Conservation (phyloP, 495 filamentous ascomycete genomes). For the Podospora fimiseda region DNA sequence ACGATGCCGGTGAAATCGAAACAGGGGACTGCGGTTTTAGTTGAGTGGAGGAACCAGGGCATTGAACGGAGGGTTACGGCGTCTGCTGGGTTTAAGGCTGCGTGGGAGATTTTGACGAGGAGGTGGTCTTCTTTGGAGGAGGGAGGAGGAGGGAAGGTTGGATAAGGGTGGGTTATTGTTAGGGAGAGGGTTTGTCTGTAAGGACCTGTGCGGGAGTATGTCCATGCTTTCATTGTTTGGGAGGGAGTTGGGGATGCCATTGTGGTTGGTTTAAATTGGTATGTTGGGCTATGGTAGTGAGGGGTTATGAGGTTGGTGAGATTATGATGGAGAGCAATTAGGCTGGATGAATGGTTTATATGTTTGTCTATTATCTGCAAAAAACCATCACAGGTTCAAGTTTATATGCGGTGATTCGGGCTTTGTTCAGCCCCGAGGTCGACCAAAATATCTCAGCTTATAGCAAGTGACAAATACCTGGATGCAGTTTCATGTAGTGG, state of each 20-base stretch:
- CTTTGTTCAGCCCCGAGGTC: not conserved
- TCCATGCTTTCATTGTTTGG: slow-evolving; percentile 19
- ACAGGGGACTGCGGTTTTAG: slow-evolving; percentile 21
- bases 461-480: too few relatives aligned
- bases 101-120: slow-evolving; percentile 32
- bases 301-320: not conserved
- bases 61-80: slow-evolving; percentile 28
- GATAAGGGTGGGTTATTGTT: slow-evolving; percentile 17
- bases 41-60: slow-evolving; percentile 27
- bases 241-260: not conserved
- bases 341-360: too few relatives aligned
- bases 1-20: slow-evolving; percentile 35
- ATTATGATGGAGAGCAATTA: not conserved
- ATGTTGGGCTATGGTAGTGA: not conserved
- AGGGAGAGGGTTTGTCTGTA: slow-evolving; percentile 16
- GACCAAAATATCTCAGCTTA: not conserved
- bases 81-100: slow-evolving; percentile 37
- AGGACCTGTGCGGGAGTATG: slow-evolving; percentile 12
- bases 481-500: too few relatives aligned
- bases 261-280: not conserved
- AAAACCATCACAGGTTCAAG: too few relatives aligned
- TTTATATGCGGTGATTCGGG: too few relatives aligned
- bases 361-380: too few relatives aligned
- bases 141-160: slow-evolving; percentile 16
- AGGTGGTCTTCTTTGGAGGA: slow-evolving; percentile 19